These are phyloP conservation scores for Aspergillus leporis DNA, from an alignment of 495 filamentous ascomycete genomes.

Conservation along the genomic window DNA sequence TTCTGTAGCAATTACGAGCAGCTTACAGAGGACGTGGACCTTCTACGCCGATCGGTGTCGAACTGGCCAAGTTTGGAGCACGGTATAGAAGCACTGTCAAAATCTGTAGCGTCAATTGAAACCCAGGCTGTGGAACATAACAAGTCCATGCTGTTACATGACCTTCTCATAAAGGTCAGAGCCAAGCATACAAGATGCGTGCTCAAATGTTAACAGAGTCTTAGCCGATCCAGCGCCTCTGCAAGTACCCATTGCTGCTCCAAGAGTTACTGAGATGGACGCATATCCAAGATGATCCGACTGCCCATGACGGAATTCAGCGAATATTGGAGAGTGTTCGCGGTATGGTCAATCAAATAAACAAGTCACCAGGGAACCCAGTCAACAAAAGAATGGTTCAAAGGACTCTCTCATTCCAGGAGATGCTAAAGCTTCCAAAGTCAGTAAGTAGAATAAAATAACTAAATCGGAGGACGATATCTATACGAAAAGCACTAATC, in stretches of 20 bases:
- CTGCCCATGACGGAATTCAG: constrained; percentile 74
- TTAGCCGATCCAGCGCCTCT: constrained; percentile 90
- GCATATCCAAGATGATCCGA: constrained; percentile 78
- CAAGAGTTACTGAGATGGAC: constrained; percentile 79
- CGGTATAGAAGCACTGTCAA: constrained; percentile 83
- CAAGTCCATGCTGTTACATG: constrained; percentile 76
- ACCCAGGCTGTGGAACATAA: constrained; percentile 60
- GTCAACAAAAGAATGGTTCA: constrained; percentile 44
- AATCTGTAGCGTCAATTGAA: constrained; percentile 70
- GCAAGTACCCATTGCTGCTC: constrained; percentile 89
- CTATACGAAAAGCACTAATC: constrained; percentile 17
- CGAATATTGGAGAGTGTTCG: constrained; percentile 71
- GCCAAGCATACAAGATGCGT: neutral
- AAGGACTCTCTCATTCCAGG: constrained; percentile 55
- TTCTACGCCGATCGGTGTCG: constrained; percentile 65
- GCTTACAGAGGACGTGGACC: constrained; percentile 73
- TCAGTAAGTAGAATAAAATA: constrained; percentile 50
- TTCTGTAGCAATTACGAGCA: constrained; percentile 86
- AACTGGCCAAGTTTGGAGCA: constrained; percentile 81
- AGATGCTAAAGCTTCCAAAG: constrained; percentile 64
- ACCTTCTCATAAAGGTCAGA: constrained; percentile 86
- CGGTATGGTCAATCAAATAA: constrained; percentile 71
- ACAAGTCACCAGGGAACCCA: constrained; percentile 62
- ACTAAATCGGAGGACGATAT: too few species aligned
- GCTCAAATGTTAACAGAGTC: constrained; percentile 15